Conservation (phyloP, 495 filamentous ascomycete species). For the Cercophora sp. region DNA sequence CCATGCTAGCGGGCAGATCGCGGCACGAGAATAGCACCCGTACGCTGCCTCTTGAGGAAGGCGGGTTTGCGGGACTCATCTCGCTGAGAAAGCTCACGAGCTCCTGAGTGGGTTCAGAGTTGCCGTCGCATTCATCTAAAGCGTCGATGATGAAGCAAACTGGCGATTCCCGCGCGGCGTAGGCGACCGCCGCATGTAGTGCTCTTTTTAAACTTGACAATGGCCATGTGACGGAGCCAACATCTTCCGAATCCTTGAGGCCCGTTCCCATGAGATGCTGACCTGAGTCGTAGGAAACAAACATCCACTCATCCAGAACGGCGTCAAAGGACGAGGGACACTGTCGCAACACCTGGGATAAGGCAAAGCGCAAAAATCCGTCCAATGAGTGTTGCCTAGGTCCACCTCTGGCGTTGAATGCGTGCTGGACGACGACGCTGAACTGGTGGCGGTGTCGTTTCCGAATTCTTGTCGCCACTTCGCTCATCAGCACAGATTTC, state of each 20-base stretch:
- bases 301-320: conserved; percentile 6
- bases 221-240: background rate
- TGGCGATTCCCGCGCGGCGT: background rate
- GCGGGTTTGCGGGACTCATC: background rate
- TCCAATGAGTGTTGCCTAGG: conserved; percentile 6
- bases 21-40: conserved; percentile 9
- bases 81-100: background rate
- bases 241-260: background rate
- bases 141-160: conserved; percentile 11
- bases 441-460: conserved; percentile 1
- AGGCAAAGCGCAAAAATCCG: conserved; percentile 8
- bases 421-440: conserved; percentile 5
- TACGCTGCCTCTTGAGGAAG: background rate
- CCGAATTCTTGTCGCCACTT: conserved; percentile 1
- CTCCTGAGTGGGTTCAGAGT: background rate
- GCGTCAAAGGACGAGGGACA: conserved; percentile 2
- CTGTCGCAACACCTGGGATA: conserved; percentile 5
- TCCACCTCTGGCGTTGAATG: conserved; percentile 4
- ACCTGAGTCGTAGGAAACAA: background rate
- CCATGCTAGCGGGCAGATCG: conserved; percentile 3
- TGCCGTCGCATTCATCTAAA: conserved; percentile 10
- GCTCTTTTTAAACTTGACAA: conserved; percentile 3
- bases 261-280: background rate
- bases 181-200: background rate
- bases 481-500: conserved; percentile 14